Evolutionary conservation across 2,329 filamentous ascomycete genomes (phyloP).

Genomic region (Mycogone perniciosa): DNA sequence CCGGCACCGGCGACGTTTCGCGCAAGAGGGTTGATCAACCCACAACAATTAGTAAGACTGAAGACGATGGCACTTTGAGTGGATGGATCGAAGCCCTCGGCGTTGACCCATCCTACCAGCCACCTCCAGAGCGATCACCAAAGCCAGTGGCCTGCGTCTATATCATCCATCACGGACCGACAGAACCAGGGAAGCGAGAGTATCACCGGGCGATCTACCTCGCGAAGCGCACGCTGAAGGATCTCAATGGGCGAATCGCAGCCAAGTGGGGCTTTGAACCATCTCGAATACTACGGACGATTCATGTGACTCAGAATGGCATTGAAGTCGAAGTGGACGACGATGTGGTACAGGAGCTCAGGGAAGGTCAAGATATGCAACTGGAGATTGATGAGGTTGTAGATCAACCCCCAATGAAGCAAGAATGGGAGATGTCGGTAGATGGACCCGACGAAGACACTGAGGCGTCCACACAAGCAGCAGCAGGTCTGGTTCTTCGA

Average conservation of each 20-base stretch:
- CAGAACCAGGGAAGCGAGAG: constrained; percentile 46
- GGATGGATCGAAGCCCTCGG: constrained; percentile 89
- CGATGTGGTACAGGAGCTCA: constrained; percentile 74
- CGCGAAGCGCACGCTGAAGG: constrained; percentile 64
- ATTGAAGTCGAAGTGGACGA: constrained; percentile 85
- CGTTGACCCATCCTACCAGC: constrained; percentile 78
- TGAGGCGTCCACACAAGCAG: constrained; percentile 15
- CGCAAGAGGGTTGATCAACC: constrained; percentile 47
- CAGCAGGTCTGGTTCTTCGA: constrained; percentile 14
- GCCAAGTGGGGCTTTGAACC: constrained; percentile 77
- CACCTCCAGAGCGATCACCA: constrained; percentile 63
- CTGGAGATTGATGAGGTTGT: constrained; percentile 55
- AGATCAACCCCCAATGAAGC: constrained; percentile 35
- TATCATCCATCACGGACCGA: constrained; percentile 51
- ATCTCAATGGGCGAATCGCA: constrained; percentile 67
- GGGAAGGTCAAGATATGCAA: constrained; percentile 89
- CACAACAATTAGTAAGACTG: constrained; percentile 45
- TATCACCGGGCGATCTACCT: constrained; percentile 85
- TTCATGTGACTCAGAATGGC: constrained; percentile 67
- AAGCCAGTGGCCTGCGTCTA: constrained; percentile 88
- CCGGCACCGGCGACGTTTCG: constrained; percentile 42
- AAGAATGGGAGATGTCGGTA: constrained; percentile 57
- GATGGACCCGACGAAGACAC: constrained; percentile 35
- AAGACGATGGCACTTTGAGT: constrained; percentile 59
- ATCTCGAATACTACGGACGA: constrained; percentile 60